A percentile compares a stretch with the other conserved stretches of the same genome.
Evolutionary conservation across 2,329 filamentous ascomycete species (phyloP).

Genomic region (Fusarium brevicatenulatum): DNA sequence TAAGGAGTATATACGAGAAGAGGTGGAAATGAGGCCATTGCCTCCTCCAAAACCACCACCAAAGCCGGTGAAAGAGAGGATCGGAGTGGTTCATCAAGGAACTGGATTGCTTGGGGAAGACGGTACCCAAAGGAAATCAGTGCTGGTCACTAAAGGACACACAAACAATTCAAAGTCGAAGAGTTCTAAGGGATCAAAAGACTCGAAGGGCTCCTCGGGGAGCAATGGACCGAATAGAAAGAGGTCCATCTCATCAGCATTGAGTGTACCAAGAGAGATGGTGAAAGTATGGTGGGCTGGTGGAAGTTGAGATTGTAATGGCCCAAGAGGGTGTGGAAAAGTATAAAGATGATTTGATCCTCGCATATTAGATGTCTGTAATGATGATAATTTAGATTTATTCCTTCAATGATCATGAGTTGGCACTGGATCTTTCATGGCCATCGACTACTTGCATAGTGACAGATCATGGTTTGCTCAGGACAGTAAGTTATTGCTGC

Average conservation of each 20-base stretch:
- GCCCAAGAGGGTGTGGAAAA: conserved; percentile 18
- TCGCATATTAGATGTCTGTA: conserved; percentile 17
- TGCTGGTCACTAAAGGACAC: conserved; percentile 29
- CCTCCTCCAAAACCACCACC: conserved; percentile 26
- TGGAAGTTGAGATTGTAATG: conserved; percentile 8
- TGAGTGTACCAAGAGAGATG: conserved; percentile 38
- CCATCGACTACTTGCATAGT: neutral
- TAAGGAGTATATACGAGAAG: conserved; percentile 31
- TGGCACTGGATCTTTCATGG: neutral
- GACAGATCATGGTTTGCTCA: neutral
- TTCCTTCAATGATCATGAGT: neutral
- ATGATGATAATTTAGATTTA: conserved; percentile 25
- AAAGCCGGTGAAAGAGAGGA: conserved; percentile 18
- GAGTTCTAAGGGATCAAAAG: conserved; percentile 1
- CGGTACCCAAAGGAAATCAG: conserved; percentile 32
- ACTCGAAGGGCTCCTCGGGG: conserved; percentile 1
- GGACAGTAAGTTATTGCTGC: neutral
- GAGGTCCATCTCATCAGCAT: conserved; percentile 25
- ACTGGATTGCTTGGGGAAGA: conserved; percentile 31
- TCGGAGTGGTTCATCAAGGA: conserved; percentile 36
- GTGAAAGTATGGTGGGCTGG: conserved; percentile 44
- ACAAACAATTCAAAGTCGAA: conserved; percentile 11
- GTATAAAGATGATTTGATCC: conserved; percentile 21
- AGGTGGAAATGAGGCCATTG: conserved; percentile 40
- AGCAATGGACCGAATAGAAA: conserved; percentile 26